These are phyloP conservation scores for Musa balbisiana DNA, from an alignment of 202 grass and related monocot species.

Conservation along the genomic window DNA sequence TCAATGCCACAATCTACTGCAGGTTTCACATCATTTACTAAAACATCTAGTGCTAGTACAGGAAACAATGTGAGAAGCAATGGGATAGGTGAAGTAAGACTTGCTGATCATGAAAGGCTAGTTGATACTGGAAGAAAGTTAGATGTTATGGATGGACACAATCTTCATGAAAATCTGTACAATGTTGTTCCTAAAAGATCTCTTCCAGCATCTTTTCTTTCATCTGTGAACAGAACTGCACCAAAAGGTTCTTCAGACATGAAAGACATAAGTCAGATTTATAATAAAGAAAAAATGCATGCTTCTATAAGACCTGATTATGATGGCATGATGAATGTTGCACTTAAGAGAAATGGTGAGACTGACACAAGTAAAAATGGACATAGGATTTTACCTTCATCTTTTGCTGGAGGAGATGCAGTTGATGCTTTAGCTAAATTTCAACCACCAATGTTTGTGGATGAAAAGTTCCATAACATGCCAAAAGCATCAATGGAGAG, in stretches of 20 bases:
- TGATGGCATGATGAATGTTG: background rate
- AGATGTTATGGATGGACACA: too few relatives aligned
- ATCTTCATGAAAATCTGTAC: background rate
- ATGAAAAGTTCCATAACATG: conserved; percentile 25
- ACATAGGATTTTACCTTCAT: background rate
- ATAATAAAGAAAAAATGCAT: background rate
- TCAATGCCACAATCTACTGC: too few relatives aligned
- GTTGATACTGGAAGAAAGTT: too few relatives aligned
- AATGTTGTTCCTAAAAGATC: background rate
- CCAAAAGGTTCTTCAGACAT: background rate
- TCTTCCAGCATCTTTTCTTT: background rate
- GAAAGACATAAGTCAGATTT: background rate
- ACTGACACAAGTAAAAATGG: background rate
- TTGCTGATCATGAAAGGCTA: too few relatives aligned
- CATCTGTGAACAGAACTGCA: background rate
- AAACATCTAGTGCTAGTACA: too few relatives aligned
- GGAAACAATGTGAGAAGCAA: too few relatives aligned
- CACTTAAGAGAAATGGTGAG: conserved; percentile 3
- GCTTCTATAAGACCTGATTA: background rate
- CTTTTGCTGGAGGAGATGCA: conserved; percentile 1
- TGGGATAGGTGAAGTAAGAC: too few relatives aligned
- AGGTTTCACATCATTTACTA: too few relatives aligned
- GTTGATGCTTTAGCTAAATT: background rate
- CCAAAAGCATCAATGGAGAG: conserved; percentile 25
- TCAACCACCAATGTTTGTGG: conserved; percentile 31